Percentiles rank a stretch among this genome's conserved stretches.
Evolutionary conservation across 2,329 filamentous ascomycete genomes (phyloP).

Genomic region (Colletotrichum nymphaeae): DNA sequence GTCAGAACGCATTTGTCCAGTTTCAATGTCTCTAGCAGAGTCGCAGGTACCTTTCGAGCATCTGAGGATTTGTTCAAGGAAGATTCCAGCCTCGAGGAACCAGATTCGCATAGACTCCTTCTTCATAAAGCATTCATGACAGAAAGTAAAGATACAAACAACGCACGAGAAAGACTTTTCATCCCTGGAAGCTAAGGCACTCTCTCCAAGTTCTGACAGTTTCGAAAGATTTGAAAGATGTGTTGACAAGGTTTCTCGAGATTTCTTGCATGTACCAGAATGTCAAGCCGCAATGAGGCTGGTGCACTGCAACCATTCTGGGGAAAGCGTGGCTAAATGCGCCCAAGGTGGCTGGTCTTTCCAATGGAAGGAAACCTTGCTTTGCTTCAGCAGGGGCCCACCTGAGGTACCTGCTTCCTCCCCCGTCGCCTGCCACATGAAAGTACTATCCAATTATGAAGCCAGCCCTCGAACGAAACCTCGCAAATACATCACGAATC

Average conservation of each 20-base stretch:
- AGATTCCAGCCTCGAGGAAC: neutral
- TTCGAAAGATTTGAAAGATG: neutral
- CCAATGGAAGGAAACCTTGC: neutral
- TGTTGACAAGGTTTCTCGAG: neutral
- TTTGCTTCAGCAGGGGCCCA: slow-evolving; percentile 7
- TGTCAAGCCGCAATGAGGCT: slow-evolving; percentile 3
- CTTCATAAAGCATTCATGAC: neutral
- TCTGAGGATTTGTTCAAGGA: neutral
- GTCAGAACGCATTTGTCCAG: neutral
- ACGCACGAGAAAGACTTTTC: neutral
- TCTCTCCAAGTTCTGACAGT: neutral
- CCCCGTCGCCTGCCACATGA: slow-evolving; percentile 6
- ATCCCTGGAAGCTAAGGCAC: neutral
- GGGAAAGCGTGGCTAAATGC: neutral
- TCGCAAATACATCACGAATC: slow-evolving; percentile 23
- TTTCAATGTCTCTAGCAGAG: neutral
- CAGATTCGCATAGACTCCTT: neutral
- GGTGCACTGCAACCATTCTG: neutral
- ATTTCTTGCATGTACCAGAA: neutral
- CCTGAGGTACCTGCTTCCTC: neutral
- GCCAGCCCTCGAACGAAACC: slow-evolving; percentile 8
- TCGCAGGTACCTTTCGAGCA: no score
- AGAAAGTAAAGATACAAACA: neutral
- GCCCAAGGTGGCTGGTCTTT: neutral
- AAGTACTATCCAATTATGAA: slow-evolving; percentile 18